Percentiles rank a stretch among this genome's conserved stretches.
Conservation (phyloP, 1,284 basidiomycete species). For the Butyriboletus regius region DNA sequence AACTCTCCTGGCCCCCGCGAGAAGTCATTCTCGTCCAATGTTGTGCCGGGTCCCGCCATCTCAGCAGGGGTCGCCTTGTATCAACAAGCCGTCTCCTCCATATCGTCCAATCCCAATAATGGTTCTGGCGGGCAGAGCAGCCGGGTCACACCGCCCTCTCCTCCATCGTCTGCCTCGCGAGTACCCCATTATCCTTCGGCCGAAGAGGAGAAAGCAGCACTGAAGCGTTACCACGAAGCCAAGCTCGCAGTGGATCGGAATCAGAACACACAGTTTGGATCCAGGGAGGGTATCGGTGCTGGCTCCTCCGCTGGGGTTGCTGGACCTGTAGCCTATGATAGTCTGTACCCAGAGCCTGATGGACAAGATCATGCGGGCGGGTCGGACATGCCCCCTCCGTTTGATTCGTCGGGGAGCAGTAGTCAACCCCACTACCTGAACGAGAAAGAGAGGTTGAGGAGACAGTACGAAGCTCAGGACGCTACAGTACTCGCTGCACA, state of each 20-base stretch:
- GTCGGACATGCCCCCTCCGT: slow-evolving; percentile 44
- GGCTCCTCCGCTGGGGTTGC: slow-evolving; percentile 13
- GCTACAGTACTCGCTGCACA: slow-evolving; percentile 35
- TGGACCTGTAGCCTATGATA: slow-evolving; percentile 50
- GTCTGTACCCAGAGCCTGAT: slow-evolving; percentile 43
- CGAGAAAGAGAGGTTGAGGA: slow-evolving; percentile 30
- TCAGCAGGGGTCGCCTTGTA: slow-evolving; percentile 44
- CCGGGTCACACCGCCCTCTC: slow-evolving; percentile 15
- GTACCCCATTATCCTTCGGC: slow-evolving; percentile 43
- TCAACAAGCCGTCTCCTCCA: slow-evolving; percentile 40
- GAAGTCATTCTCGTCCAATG: slow-evolving; percentile 9
- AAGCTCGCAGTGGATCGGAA: slow-evolving; percentile 59
- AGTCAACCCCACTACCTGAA: slow-evolving; percentile 33
- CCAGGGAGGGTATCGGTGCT: slow-evolving; percentile 17
- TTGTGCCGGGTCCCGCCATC: slow-evolving; percentile 13
- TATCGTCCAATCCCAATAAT: slow-evolving; percentile 19
- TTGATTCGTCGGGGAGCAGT: slow-evolving; percentile 34
- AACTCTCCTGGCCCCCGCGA: slow-evolving; percentile 15
- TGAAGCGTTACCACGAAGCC: slow-evolving; percentile 62
- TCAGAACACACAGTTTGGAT: slow-evolving; percentile 34
- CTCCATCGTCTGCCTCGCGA: slow-evolving; percentile 18
- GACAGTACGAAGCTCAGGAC: slow-evolving; percentile 59
- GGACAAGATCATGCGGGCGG: slow-evolving; percentile 15
- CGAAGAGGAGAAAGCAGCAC: slow-evolving; percentile 57
- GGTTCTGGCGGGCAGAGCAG: not conserved